Evolutionary conservation across 495 filamentous ascomycete species (phyloP).

Genomic region (Talaromyces adpressus): DNA sequence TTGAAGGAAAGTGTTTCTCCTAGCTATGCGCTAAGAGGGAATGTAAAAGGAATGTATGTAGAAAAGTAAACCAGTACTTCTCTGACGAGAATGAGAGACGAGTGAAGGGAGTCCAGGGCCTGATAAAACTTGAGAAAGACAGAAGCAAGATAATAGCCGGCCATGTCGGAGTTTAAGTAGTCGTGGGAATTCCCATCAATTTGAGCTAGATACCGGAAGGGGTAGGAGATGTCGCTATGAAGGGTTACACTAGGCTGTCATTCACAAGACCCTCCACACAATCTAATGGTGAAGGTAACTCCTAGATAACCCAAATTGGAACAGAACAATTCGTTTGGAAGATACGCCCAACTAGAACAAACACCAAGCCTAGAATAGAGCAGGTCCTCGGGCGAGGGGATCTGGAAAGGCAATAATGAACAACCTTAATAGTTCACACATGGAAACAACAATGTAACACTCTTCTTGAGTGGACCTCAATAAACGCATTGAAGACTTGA

Average conservation of each 20-base stretch:
- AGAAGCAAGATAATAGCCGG: not conserved
- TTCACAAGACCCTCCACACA: not conserved
- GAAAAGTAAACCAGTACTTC: conserved; percentile 10
- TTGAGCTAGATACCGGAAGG: not conserved
- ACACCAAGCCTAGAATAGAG: not conserved
- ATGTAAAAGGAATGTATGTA: not conserved
- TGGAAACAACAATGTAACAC: not conserved
- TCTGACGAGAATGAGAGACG: conserved; percentile 2
- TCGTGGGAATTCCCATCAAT: not conserved
- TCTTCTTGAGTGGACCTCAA: not conserved
- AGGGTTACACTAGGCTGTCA: conserved; percentile 3
- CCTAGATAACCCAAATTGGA: not conserved
- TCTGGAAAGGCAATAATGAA: not conserved
- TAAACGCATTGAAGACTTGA: not conserved
- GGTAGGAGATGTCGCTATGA: not conserved
- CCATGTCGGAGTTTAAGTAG: not conserved
- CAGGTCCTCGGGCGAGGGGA: not conserved
- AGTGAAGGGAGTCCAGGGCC: not conserved
- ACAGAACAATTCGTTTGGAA: not conserved
- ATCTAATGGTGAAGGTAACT: not conserved
- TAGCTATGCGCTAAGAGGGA: not conserved
- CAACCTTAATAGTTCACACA: not conserved
- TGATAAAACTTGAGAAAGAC: not conserved
- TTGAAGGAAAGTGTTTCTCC: conserved; percentile 3
- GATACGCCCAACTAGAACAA: not conserved